These are phyloP conservation scores for Arthromyces matolae DNA, from an alignment of 768 basidiomycete species.

Conservation along the genomic window DNA sequence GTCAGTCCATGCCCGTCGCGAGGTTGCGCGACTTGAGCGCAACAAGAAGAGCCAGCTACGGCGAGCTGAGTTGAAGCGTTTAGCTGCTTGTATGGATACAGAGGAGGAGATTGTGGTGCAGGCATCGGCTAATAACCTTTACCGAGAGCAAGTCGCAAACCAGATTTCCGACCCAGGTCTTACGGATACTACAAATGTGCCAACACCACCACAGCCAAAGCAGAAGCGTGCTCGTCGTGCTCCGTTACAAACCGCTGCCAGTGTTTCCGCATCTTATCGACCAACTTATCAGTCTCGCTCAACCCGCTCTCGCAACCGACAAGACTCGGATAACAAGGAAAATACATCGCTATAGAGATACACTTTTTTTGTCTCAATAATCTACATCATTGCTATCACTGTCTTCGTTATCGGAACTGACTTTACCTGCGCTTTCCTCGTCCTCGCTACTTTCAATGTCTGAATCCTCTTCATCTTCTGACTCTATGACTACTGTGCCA, in stretches of 20 bases:
- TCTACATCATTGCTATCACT: no score
- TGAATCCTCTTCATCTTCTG: no score
- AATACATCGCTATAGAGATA: no score
- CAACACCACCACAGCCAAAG: not conserved
- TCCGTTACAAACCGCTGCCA: not conserved
- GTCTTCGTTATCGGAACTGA: no score
- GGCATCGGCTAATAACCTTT: not conserved
- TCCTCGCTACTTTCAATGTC: no score
- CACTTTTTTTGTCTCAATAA: no score
- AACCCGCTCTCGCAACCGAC: not conserved
- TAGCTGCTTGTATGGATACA: not conserved
- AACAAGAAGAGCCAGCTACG: not conserved
- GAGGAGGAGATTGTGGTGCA: no score
- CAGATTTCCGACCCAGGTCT: not conserved
- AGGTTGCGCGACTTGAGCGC: not conserved
- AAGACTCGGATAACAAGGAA: no score
- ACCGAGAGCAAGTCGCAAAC: not conserved
- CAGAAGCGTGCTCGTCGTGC: not conserved
- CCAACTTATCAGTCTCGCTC: conserved; percentile 3
- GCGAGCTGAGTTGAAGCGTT: not conserved
- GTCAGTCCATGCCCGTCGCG: not conserved
- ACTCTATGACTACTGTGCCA: no score
- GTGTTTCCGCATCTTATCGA: not conserved
- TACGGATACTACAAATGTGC: not conserved
- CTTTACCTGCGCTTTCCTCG: no score